Evolutionary conservation across 495 filamentous ascomycete genomes (phyloP).

Genomic region (Evansstolkia leycettana): DNA sequence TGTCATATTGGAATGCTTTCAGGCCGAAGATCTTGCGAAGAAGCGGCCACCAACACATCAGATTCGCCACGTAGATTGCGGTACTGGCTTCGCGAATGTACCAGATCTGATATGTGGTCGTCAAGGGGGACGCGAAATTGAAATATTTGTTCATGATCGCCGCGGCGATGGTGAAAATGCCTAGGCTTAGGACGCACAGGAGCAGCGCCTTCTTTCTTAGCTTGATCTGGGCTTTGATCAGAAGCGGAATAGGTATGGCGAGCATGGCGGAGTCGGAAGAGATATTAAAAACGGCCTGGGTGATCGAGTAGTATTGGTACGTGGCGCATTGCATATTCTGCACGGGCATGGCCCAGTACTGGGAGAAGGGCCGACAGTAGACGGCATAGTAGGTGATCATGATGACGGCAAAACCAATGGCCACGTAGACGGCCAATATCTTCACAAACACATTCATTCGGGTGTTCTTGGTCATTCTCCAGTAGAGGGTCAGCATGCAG

Average conservation of each 20-base stretch:
- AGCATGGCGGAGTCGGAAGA: slow-evolving; percentile 53
- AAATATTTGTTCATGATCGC: slow-evolving; percentile 55
- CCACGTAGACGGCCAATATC: slow-evolving; percentile 40
- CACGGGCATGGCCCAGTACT: slow-evolving; percentile 47
- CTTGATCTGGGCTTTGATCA: slow-evolving; percentile 42
- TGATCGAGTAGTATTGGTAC: slow-evolving; percentile 44
- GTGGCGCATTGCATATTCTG: slow-evolving; percentile 23
- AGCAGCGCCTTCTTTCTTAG: slow-evolving; percentile 39
- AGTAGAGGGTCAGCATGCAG: slow-evolving; percentile 40
- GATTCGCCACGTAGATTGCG: slow-evolving; percentile 50
- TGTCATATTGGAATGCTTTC: slow-evolving; percentile 20
- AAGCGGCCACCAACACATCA: slow-evolving; percentile 51
- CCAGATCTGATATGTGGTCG: slow-evolving; percentile 42
- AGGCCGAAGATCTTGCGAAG: slow-evolving; percentile 39
- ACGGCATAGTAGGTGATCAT: slow-evolving; percentile 51
- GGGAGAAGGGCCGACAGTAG: slow-evolving; percentile 48
- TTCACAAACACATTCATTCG: slow-evolving; percentile 36
- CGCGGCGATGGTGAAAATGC: slow-evolving; percentile 51
- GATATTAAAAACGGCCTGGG: slow-evolving; percentile 54
- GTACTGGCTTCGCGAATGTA: slow-evolving; percentile 54
- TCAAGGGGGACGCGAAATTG: slow-evolving; percentile 44
- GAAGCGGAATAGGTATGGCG: slow-evolving; percentile 44
- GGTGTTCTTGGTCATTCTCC: slow-evolving; percentile 27
- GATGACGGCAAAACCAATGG: slow-evolving; percentile 43
- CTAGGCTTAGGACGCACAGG: slow-evolving; percentile 36